Evolutionary conservation across 139 green algal genomes (phyloP), one percentile per base, ranked within the genome.

Genomic region (Chlorella sorokiniana): DNA sequence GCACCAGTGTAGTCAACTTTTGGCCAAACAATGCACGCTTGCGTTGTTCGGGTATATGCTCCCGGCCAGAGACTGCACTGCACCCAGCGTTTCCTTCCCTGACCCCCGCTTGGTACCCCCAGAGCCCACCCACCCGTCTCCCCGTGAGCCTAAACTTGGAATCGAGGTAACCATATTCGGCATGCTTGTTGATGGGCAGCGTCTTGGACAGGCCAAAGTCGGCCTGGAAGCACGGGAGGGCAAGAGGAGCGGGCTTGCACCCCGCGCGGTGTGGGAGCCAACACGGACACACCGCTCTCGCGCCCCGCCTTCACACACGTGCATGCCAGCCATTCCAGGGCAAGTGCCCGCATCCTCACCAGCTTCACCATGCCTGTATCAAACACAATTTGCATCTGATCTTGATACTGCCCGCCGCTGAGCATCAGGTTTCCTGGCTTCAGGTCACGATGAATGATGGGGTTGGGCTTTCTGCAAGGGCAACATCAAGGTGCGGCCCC

Each of bases 361-460:
- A 83, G 78, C 64, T 83, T 83, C 16, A 78, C 63, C 18, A 45
- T 42, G 20, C 91, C 94, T 0, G 88, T 90, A 70, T 94, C 86
- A 84, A 93, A 92, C 75, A 97, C 88, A 44, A 98, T 88, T 82
- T 90, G 86, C 69, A 91, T 86, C 20, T 87, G 84, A 76, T 91
- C 83, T 33, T 84, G 70, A 59, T 92, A 93, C 25, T 65, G 65
- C 29, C 77, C 86, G 52, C 94, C 94, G 23, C 82, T 84, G 51
- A 97, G 92, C 94, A 98, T 97, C 38, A 98, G 89, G 86, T 98
- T 98, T 67, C 90, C 94, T 6, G 94, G 94, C 86, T 97, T 97
- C 20, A 98, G 89, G 82, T 98, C 95, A 61, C 93, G 86, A 52
- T 93, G 90, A 20, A 93, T 86, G 69, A 93, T 89, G 63, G 86